Evolutionary conservation across 106 monocot genomes (phyloP).

Genomic region (Platanthera guangdongensis): DNA sequence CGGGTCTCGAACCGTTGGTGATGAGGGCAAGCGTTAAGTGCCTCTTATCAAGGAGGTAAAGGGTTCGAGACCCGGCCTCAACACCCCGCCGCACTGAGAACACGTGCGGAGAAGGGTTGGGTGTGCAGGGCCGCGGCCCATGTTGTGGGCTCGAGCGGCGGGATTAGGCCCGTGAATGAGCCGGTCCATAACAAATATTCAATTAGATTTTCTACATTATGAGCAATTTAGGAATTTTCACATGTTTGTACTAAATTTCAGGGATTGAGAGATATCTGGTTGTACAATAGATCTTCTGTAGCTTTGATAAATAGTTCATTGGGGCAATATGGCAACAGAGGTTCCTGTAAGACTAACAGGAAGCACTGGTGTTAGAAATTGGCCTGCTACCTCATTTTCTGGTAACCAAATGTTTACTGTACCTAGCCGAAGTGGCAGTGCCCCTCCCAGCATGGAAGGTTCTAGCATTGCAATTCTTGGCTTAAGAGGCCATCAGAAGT

Average conservation of each 20-base stretch:
- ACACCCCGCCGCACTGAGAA: no score
- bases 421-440: constrained; percentile 86
- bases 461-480: constrained; percentile 48
- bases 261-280: neutral
- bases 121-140: no score
- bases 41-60: no score
- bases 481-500: constrained; percentile 16
- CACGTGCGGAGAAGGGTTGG: no score
- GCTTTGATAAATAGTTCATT: neutral
- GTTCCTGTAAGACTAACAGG: constrained; percentile 53
- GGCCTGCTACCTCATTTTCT: constrained; percentile 26
- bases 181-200: neutral
- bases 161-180: no score
- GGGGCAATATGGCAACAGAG: constrained; percentile 59
- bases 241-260: constrained; percentile 1
- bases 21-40: no score
- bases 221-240: neutral
- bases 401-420: constrained; percentile 26
- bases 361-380: constrained; percentile 26
- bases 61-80: no score
- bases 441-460: constrained; percentile 90
- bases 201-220: constrained; percentile 2
- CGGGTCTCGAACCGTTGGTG: no score
- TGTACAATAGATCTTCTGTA: neutral
- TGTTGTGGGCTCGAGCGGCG: no score